Conservation (phyloP, 2,329 filamentous ascomycete species). For the Bipolaris oryzae region DNA sequence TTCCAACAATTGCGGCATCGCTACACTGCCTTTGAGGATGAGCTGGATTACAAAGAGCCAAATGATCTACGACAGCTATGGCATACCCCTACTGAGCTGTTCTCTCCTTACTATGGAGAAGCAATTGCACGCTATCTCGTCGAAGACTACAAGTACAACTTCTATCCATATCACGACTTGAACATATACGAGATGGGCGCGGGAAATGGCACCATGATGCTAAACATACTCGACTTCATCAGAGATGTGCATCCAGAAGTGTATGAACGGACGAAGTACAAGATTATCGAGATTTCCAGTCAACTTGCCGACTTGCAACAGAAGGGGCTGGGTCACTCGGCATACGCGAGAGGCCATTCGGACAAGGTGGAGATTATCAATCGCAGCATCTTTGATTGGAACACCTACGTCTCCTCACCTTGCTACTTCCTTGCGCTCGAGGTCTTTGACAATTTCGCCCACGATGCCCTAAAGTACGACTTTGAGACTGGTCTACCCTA, state of each 20-base stretch:
- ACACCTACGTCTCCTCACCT: conserved; percentile 81
- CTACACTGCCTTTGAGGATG: conserved; percentile 90
- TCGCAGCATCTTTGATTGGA: conserved; percentile 93
- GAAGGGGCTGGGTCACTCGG: conserved; percentile 69
- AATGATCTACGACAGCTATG: conserved; percentile 87
- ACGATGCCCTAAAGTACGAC: conserved; percentile 93
- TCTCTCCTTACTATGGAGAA: conserved; percentile 95
- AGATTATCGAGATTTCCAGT: conserved; percentile 93
- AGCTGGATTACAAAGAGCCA: conserved; percentile 73
- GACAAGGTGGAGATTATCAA: conserved; percentile 95
- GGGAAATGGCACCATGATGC: conserved; percentile 95
- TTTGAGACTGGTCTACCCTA: conserved; percentile 77
- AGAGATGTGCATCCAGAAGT: conserved; percentile 87
- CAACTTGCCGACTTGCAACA: conserved; percentile 79
- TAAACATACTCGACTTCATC: conserved; percentile 97
- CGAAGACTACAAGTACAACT: conserved; percentile 91
- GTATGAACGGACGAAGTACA: conserved; percentile 90
- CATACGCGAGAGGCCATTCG: conserved; percentile 74
- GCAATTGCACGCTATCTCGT: conserved; percentile 95
- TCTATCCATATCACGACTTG: conserved; percentile 94
- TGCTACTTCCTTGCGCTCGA: conserved; percentile 98
- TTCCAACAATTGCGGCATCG: conserved; percentile 74
- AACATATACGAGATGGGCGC: conserved; percentile 99
- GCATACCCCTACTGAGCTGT: conserved; percentile 98
- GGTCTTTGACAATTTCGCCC: conserved; percentile 97